These are phyloP conservation scores for Gnomoniopsis smithogilvyi DNA, from an alignment of 2,329 filamentous ascomycete species.

Conservation along the genomic window DNA sequence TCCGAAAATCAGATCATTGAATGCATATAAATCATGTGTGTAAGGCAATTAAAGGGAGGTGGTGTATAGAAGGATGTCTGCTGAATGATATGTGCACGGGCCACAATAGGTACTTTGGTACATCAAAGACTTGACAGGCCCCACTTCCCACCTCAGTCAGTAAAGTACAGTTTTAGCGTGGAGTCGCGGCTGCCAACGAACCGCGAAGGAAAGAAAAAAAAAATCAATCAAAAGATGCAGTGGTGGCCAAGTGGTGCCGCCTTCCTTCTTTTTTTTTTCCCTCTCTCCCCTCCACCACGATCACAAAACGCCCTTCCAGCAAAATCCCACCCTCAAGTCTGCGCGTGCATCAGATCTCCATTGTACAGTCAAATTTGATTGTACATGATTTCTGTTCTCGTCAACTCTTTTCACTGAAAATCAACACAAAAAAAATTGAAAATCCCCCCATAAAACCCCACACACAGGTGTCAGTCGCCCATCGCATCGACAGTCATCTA, in stretches of 20 bases:
- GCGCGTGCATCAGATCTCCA: slow-evolving; percentile 42
- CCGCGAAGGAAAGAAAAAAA: slow-evolving; percentile 12
- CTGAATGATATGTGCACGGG: neutral
- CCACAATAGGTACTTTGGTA: neutral
- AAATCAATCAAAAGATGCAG: slow-evolving; percentile 15
- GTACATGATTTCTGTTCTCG: slow-evolving; percentile 60
- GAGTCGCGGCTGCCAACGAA: slow-evolving; percentile 7
- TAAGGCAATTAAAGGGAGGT: too few species aligned
- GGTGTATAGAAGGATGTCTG: neutral
- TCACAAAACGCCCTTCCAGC: slow-evolving; percentile 43
- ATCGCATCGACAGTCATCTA: neutral
- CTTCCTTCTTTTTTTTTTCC: slow-evolving; percentile 29
- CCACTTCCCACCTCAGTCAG: neutral
- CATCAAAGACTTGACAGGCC: neutral
- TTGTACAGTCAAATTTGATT: slow-evolving; percentile 48
- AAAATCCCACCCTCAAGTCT: slow-evolving; percentile 33
- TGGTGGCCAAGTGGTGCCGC: neutral
- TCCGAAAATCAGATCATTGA: too few species aligned
- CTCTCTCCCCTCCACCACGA: slow-evolving; percentile 31
- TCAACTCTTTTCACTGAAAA: slow-evolving; percentile 49
- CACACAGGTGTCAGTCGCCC: slow-evolving; percentile 19
- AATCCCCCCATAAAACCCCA: slow-evolving; percentile 47
- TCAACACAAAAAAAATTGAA: slow-evolving; percentile 60
- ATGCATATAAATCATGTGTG: too few species aligned
- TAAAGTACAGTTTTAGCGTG: neutral